phyloP scores from a whole-genome alignment of 352 stramenopile genomes.

The Pythium apleroticum region DNA sequence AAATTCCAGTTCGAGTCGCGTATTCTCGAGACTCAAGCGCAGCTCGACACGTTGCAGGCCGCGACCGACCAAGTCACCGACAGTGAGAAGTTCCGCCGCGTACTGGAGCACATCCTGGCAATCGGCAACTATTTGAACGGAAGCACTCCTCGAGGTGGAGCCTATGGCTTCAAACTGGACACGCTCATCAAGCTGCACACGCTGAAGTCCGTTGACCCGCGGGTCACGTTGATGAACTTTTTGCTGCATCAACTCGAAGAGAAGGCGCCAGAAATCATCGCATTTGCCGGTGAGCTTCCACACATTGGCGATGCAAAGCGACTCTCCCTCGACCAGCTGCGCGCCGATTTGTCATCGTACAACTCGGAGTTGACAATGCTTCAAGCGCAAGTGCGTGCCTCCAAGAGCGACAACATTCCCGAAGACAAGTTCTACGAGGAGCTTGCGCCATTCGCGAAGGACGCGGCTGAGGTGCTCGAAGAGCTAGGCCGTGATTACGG shows the following conservation, averaged over 20 bases:
- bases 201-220: conserved; percentile 79
- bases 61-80: conserved; percentile 81
- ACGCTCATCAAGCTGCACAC: conserved; percentile 88
- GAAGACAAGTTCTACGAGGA: conserved; percentile 79
- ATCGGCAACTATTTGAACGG: conserved; percentile 94
- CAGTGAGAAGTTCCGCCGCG: conserved; percentile 75
- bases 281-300: conserved; percentile 74
- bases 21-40: conserved; percentile 79
- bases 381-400: conserved; percentile 78
- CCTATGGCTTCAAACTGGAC: conserved; percentile 92
- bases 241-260: conserved; percentile 78
- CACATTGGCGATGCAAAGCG: conserved; percentile 79
- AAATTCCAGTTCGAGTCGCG: conserved; percentile 86
- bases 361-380: conserved; percentile 85
- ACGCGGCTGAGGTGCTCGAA: conserved; percentile 79
- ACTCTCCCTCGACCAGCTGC: conserved; percentile 79
- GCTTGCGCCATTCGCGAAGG: conserved; percentile 79
- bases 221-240: conserved; percentile 84
- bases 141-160: conserved; percentile 81
- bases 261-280: conserved; percentile 71
- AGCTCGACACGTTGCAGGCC: conserved; percentile 79
- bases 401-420: conserved; percentile 71
- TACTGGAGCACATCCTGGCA: conserved; percentile 84
- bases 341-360: conserved; percentile 77
- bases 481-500: conserved; percentile 79